Evolutionary conservation across 371 early-diverging fungal species (phyloP), one percentile per base, ranked within the genome.

Genomic region (Smittium culicis): DNA sequence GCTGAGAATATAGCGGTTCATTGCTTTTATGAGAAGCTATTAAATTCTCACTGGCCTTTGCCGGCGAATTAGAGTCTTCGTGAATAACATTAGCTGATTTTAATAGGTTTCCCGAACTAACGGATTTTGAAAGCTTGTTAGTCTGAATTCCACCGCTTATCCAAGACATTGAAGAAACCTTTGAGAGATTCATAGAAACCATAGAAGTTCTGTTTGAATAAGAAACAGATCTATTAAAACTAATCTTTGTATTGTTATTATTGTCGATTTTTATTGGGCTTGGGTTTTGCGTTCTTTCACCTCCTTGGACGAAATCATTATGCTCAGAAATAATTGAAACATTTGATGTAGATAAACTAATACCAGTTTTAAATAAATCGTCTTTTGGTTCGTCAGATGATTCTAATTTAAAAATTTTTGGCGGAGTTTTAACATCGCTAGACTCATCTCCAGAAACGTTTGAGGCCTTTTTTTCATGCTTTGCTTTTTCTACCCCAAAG

Each of bases 201-300:
- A 57, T 57, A 11, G 45, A 45, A 5, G 69, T 69, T 33, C 69
- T 71, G 66, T 77, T 74, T 61, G 73, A 69, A 55, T 67, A 68
- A 20, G 68, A 73, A 35, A 69, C 72, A 59, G 70, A 80, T 57
- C 82, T 78, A 64, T 80, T 80, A 56, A 77, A 77, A 64, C 76
- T 77, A 0, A 82, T 81, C 28, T 79, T 80, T n/a, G 81, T 81
- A n/a, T 80, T 79, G 66, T 56, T 62, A 54, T 35, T 28, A 55
- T 70, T 69, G 11, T 70, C 76, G 55, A 72, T 74, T 34, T 71
- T 57, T 20, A n/a, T 25, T 3, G 57, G 20, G 45, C 45, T 45
- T 11, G 45, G 11, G 20, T 45, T 45, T 45, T 5, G 20, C 11
- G 45, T 20, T 45, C 45, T 45, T 5, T 11, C 45, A 45, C 20